Conservation (phyloP, 129 eudicot species). For the Tagetes erecta region DNA sequence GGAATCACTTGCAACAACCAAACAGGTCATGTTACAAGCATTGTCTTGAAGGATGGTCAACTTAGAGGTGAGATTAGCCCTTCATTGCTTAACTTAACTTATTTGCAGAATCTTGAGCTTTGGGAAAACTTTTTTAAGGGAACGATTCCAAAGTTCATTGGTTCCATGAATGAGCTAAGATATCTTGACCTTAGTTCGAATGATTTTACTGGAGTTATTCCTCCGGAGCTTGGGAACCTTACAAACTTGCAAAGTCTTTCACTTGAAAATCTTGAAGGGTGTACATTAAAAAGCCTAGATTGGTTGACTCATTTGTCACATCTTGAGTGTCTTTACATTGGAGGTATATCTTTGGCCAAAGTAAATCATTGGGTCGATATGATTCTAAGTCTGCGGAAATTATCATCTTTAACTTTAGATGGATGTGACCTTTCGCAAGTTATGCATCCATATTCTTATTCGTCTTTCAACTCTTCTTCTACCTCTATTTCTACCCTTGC, state of each 20-base stretch:
- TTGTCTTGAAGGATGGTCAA: background rate
- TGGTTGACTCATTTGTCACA: slow-evolving; percentile 28
- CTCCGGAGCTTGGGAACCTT: slow-evolving; percentile 34
- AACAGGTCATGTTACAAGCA: slow-evolving; percentile 37
- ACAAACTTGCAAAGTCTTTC: slow-evolving; percentile 3
- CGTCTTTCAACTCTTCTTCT: slow-evolving; percentile 15
- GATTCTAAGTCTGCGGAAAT: background rate
- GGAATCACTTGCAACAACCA: slow-evolving; percentile 32
- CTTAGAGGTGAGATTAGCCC: slow-evolving; percentile 19
- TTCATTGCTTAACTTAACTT: slow-evolving; percentile 30
- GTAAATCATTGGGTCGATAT: slow-evolving; percentile 27
- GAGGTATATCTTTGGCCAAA: slow-evolving; percentile 22
- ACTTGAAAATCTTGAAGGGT: background rate
- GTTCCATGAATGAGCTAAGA: slow-evolving; percentile 11
- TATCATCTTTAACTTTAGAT: slow-evolving; percentile 9
- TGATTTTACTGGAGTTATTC: slow-evolving; percentile 20
- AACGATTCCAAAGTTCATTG: slow-evolving; percentile 23
- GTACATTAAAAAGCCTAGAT: slow-evolving; percentile 9
- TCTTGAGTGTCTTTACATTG: background rate
- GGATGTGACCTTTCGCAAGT: slow-evolving; percentile 22
- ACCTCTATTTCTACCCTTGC: slow-evolving; percentile 8
- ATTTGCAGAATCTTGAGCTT: slow-evolving; percentile 28
- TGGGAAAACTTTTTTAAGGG: background rate
- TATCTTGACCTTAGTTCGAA: slow-evolving; percentile 19
- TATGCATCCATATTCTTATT: slow-evolving; percentile 12